Conservation (phyloP, 2,329 filamentous ascomycete species). For the Arthrobotrys megalospora region DNA sequence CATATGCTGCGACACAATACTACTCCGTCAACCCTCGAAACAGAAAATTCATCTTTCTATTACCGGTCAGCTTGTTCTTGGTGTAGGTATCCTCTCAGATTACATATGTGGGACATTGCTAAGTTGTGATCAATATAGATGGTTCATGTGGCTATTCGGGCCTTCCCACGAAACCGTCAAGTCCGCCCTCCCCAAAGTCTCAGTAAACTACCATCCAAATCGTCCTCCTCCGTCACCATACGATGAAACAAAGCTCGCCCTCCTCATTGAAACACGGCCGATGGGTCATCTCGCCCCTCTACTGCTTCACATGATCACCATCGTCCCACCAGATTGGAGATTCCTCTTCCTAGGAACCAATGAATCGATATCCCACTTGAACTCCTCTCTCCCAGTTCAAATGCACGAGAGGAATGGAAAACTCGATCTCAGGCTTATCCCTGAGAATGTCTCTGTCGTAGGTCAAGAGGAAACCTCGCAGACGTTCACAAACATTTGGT, state of each 20-base stretch:
- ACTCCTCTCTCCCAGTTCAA: conserved; percentile 61
- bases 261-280: conserved; percentile 73
- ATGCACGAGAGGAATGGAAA: conserved; percentile 62
- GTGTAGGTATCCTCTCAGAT: conserved; percentile 33
- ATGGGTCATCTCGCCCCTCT: conserved; percentile 72
- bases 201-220: conserved; percentile 56
- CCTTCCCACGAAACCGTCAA: conserved; percentile 53
- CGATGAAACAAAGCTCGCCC: conserved; percentile 72
- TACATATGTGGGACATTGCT: not conserved
- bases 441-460: conserved; percentile 71
- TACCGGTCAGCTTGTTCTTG: conserved; percentile 41
- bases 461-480: conserved; percentile 72
- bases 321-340: conserved; percentile 74
- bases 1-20: conserved; percentile 48
- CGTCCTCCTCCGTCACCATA: conserved; percentile 67
- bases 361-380: conserved; percentile 38
- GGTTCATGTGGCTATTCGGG: conserved; percentile 55
- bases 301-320: conserved; percentile 73
- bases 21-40: conserved; percentile 57
- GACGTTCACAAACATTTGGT: conserved; percentile 72
- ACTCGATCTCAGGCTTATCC: conserved; percentile 71
- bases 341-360: conserved; percentile 67
- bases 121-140: conserved; percentile 27
- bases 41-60: conserved; percentile 52
- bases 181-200: conserved; percentile 44